Percentiles rank a stretch among this genome's conserved stretches.
Conservation (phyloP, 805 yeast genomes). For the Hanseniaspora lachancei region DNA sequence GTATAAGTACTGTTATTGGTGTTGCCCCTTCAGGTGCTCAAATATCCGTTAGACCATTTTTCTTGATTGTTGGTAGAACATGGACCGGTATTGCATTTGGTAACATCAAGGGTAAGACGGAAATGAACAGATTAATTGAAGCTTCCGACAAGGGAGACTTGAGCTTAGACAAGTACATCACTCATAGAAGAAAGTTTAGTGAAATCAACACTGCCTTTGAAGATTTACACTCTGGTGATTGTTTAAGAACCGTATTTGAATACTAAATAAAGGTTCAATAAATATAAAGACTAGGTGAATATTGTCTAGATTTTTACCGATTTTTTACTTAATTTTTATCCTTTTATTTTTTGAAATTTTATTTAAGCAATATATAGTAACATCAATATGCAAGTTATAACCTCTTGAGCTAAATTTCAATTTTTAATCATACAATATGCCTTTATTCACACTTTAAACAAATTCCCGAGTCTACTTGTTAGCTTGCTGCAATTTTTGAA, state of each 20-base stretch:
- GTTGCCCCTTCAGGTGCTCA: conserved; percentile 98
- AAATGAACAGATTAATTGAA: conserved; percentile 79
- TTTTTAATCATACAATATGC: too few relatives aligned
- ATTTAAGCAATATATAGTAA: background rate
- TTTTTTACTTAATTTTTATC: too few relatives aligned
- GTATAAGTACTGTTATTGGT: conserved; percentile 86
- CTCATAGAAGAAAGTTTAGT: conserved; percentile 69
- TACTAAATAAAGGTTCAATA: background rate
- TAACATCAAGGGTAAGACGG: conserved; percentile 95
- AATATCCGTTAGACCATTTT: conserved; percentile 95
- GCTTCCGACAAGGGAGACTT: conserved; percentile 69
- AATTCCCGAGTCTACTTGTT: background rate
- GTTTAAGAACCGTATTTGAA: conserved; percentile 81
- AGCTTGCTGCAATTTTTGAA: conserved; percentile 7
- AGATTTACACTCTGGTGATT: conserved; percentile 86
- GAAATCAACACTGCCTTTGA: conserved; percentile 82
- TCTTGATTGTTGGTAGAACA: conserved; percentile 94
- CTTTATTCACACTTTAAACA: too few relatives aligned
- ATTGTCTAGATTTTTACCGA: background rate
- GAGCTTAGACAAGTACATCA: conserved; percentile 88
- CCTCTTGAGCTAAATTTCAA: too few relatives aligned
- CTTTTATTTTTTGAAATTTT: too few relatives aligned
- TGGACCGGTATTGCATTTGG: conserved; percentile 99
- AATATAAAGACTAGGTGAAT: background rate
- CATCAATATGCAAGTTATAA: too few relatives aligned